Evolutionary conservation across 306 rosid genomes (phyloP), one percentile per base, ranked within the genome.

Genomic region (Quercus suber): DNA sequence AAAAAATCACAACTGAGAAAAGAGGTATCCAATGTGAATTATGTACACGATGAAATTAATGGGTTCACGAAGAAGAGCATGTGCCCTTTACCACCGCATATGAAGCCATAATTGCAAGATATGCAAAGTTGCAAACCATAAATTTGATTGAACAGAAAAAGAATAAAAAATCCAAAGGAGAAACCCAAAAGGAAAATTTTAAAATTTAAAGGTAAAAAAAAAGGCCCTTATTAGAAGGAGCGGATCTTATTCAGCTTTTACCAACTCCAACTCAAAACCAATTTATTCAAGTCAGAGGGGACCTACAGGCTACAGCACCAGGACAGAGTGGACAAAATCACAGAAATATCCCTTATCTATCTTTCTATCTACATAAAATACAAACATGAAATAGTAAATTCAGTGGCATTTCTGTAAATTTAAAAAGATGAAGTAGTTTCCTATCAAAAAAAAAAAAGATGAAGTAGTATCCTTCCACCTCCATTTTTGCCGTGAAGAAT

Each of bases 1-100:
- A n/a, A 76, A 82, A 73, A 76, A 84, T 83, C 89, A 89, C 84
- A 84, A 79, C 71, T 69, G 88, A 72, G 90, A 78, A 79, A 83
- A 45, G 60, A 41, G 73, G 97, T 76, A 93, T 95, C 94, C 99
- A 93, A 95, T 86, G 97, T 69, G 80, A 67, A 71, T 69, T 69
- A 69, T 28, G 80, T 31, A 56, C 73, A 82, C 45, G 75, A 86
- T 80, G 83, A 81, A 86, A 82, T 89, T 78, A 95, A 91, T 90
- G 83, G 7, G 78, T 82, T 90, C 97, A 91, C 80, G 92, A 78
- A 84, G 75, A 64, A 79, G 20, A 41, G 56, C 82, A 83, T 83
- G 84, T 82, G 86, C 87, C 78, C 75, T 90, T 78, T 73, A 82
- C 87, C 89, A 85, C 82, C 82, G 76, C 75, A 67, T 51, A 73